A percentile compares a stretch with the other conserved stretches of the same genome.
Conservation (phyloP, 2,329 filamentous ascomycete species). For the Hirsutella thompsonii region DNA sequence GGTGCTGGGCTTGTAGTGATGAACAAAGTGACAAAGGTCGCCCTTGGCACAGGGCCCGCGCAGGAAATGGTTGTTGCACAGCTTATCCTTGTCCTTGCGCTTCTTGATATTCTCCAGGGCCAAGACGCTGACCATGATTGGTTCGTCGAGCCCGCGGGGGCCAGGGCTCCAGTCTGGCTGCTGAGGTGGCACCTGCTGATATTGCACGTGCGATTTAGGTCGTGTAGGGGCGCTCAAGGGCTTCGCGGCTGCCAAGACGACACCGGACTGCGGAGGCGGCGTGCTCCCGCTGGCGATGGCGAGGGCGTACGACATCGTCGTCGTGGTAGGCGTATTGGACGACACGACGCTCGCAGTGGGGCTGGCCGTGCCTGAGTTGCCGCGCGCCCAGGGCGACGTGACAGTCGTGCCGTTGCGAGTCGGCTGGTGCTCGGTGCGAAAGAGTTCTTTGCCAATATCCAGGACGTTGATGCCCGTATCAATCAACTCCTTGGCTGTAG, state of each 20-base stretch:
- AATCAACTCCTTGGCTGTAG: constrained; percentile 35
- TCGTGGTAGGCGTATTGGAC: constrained; percentile 2
- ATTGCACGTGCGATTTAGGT: constrained; percentile 4
- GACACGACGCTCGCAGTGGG: constrained; percentile 7
- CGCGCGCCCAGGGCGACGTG: background rate
- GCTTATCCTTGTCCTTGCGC: constrained; percentile 38
- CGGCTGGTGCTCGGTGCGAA: constrained; percentile 39
- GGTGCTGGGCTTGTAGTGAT: constrained; percentile 36
- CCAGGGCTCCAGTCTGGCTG: constrained; percentile 37
- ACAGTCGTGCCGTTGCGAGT: constrained; percentile 15
- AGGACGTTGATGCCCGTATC: constrained; percentile 32
- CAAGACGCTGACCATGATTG: constrained; percentile 30
- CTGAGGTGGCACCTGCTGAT: constrained; percentile 13
- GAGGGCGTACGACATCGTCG: constrained; percentile 24
- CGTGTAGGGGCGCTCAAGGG: constrained; percentile 2
- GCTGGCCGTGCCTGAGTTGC: constrained; percentile 4
- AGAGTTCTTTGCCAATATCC: constrained; percentile 32
- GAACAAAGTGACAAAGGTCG: constrained; percentile 42
- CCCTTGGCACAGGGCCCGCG: constrained; percentile 42
- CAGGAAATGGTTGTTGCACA: constrained; percentile 51
- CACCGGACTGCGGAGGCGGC: constrained; percentile 26
- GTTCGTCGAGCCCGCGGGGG: constrained; percentile 39
- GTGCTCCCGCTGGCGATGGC: constrained; percentile 24
- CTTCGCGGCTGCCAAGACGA: constrained; percentile 23
- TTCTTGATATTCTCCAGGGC: constrained; percentile 43